Base-by-base conservation (phyloP, 2,329 filamentous ascomycete genomes). In the Alternaria infectoria region DNA sequence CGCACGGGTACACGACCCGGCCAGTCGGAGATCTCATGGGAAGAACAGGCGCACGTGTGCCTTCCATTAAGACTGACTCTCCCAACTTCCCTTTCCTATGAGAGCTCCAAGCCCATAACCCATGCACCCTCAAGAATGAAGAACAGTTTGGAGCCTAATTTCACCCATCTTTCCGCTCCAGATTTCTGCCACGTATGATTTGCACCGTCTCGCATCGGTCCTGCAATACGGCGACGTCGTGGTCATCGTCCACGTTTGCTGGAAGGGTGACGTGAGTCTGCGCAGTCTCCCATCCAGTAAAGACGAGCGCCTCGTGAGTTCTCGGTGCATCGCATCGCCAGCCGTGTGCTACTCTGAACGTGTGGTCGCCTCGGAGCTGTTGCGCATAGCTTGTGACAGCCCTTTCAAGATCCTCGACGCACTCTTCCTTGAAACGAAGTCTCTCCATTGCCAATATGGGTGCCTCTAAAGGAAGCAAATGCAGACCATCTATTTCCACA, bases 361-460 rank as follows among this genome's bases (percentile, higher is more conserved):
- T 25, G 30, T 61, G 50, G 19, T 54, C 75, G 57, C 36, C 55
- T 49, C 62, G 60, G n/a, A 73, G 61, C 54, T 54, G 51, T 51
- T 66, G 67, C 50, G 40, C 49, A 55, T 75, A 60, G 46, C 62
- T 66, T 7, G 55, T 36, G 11, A 66, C 46, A 44, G 54, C 65
- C 52, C 65, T 61, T 12, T 61, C 49, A 54, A 69, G 73, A 51
- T 55, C 61, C 17, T 68, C 69, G 21, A 67, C 49, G 28, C 45
- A 49, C 21, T 62, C 63, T 36, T 54, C 55, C 17, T 66, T 54
- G 13, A 74, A 54, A n/a, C 55, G 57, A 6, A 71, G 32, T 61
- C 64, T 72, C 46, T 73, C 69, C 21, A 77, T 66, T 43, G 65
- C 64, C 58, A 76, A 62, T 43, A 75, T 63, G 19, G 74, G 74